Conservation (phyloP, 208 protist genomes). For the Acanthamoeba triangularis region DNA sequence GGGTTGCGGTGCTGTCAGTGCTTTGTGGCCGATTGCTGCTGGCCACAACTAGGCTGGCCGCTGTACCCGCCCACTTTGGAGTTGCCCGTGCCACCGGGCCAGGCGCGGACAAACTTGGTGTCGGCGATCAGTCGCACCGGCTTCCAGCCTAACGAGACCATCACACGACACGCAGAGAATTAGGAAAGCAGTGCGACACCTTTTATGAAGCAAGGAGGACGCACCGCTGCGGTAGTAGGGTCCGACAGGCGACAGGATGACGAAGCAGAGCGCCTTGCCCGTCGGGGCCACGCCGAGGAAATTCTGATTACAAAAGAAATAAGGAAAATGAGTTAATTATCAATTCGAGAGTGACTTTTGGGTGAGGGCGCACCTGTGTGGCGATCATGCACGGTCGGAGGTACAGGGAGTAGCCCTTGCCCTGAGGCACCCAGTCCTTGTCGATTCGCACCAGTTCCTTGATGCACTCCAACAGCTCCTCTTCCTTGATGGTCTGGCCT, state of each 20-base stretch:
- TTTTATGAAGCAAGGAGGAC: not conserved
- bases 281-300: slow-evolving; percentile 91
- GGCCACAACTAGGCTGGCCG: not conserved
- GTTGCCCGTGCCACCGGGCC: slow-evolving; percentile 96
- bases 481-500: slow-evolving; percentile 91
- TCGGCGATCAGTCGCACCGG: slow-evolving; percentile 96
- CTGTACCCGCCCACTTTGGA: slow-evolving; percentile 95
- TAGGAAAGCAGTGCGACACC: not conserved
- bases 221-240: slow-evolving; percentile 97
- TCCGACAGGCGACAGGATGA: slow-evolving; percentile 98
- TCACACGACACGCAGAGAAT: not conserved
- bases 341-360: no score
- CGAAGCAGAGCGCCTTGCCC: slow-evolving; percentile 92
- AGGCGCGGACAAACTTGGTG: slow-evolving; percentile 94
- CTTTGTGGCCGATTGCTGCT: slow-evolving; percentile 89
- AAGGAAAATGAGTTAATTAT: not conserved
- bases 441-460: slow-evolving; percentile 96
- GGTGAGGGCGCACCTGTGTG: slow-evolving; percentile 85
- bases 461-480: slow-evolving; percentile 95
- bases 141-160: slow-evolving; percentile 90
- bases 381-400: slow-evolving; percentile 98
- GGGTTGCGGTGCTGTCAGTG: slow-evolving; percentile 50
- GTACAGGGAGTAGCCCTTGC: slow-evolving; percentile 98
- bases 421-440: slow-evolving; percentile 95
- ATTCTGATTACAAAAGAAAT: slow-evolving; percentile 25